Conservation (phyloP, 1,284 basidiomycete species). For the Xanthoconium separans region DNA sequence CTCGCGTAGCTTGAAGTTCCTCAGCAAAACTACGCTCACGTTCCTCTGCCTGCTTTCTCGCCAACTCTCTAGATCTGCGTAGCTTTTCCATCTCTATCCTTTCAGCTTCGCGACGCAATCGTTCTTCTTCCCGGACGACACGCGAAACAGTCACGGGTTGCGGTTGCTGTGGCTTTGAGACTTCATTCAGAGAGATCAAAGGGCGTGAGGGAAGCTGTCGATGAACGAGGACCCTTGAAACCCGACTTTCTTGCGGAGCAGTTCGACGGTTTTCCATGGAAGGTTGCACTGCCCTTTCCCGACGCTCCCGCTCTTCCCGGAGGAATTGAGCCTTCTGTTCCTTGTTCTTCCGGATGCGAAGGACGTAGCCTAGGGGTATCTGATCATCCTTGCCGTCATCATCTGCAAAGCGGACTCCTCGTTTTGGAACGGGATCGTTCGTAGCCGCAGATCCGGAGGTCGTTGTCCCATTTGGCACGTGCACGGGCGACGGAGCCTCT, state of each 20-base stretch:
- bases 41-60: slow-evolving; percentile 55
- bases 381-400: slow-evolving; percentile 61
- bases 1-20: slow-evolving; percentile 59
- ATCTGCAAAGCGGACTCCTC: slow-evolving; percentile 69
- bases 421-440: slow-evolving; percentile 39
- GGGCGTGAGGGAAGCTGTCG: slow-evolving; percentile 20
- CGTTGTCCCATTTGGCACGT: not conserved
- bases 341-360: slow-evolving; percentile 66
- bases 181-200: slow-evolving; percentile 18
- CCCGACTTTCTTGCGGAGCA: slow-evolving; percentile 13
- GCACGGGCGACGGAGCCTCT: slow-evolving; percentile 2
- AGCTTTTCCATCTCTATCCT: slow-evolving; percentile 53
- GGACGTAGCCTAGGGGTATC: slow-evolving; percentile 64
- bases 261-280: slow-evolving; percentile 37
- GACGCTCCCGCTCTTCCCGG: slow-evolving; percentile 54
- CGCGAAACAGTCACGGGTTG: slow-evolving; percentile 8
- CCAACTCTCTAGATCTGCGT: slow-evolving; percentile 52
- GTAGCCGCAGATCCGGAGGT: slow-evolving; percentile 15
- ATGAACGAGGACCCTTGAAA: slow-evolving; percentile 14
- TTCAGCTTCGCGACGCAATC: slow-evolving; percentile 49
- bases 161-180: slow-evolving; percentile 2
- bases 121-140: slow-evolving; percentile 43
- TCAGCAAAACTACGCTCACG: slow-evolving; percentile 55
- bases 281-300: slow-evolving; percentile 38
- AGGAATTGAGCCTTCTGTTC: slow-evolving; percentile 72